Evolutionary conservation across 306 rosid species (phyloP).

Genomic region (Sindora glabra): DNA sequence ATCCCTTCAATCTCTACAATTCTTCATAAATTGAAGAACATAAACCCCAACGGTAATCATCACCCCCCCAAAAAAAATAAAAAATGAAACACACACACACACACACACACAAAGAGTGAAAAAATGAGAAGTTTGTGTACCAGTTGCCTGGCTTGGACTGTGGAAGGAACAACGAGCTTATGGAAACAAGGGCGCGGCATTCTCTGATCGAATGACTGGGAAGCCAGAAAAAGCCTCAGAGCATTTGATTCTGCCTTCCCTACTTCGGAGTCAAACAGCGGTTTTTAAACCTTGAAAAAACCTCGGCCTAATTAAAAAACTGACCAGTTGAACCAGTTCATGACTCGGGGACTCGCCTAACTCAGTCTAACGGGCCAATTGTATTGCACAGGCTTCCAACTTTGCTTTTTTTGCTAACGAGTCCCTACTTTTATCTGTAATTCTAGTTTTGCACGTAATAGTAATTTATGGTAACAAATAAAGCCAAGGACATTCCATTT

Average conservation of each 20-base stretch:
- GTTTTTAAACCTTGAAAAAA: conserved; percentile 32
- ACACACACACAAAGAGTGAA: too few relatives aligned
- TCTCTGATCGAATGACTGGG: conserved; percentile 9
- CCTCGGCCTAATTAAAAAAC: conserved; percentile 40
- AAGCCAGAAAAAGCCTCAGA: conserved; percentile 15
- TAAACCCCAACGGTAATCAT: neutral
- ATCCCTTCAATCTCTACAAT: conserved; percentile 2
- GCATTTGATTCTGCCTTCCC: conserved; percentile 30
- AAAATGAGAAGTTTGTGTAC: conserved; percentile 35
- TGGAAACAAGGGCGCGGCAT: conserved; percentile 75
- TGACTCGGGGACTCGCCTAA: too few relatives aligned
- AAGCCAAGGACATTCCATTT: too few relatives aligned
- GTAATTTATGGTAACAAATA: too few relatives aligned
- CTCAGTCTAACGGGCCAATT: too few relatives aligned
- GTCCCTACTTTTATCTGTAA: too few relatives aligned
- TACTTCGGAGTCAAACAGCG: conserved; percentile 52
- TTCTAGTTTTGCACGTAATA: too few relatives aligned
- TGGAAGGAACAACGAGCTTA: conserved; percentile 72
- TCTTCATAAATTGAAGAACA: neutral
- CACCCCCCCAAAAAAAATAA: too few relatives aligned
- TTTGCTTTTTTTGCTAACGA: too few relatives aligned
- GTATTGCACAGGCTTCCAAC: too few relatives aligned
- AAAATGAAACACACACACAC: neutral
- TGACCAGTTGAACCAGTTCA: too few relatives aligned
- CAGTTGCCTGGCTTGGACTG: conserved; percentile 64